These are phyloP conservation scores for Neonectria sp. DNA, from an alignment of 2,329 filamentous ascomycete species.

Conservation along the genomic window DNA sequence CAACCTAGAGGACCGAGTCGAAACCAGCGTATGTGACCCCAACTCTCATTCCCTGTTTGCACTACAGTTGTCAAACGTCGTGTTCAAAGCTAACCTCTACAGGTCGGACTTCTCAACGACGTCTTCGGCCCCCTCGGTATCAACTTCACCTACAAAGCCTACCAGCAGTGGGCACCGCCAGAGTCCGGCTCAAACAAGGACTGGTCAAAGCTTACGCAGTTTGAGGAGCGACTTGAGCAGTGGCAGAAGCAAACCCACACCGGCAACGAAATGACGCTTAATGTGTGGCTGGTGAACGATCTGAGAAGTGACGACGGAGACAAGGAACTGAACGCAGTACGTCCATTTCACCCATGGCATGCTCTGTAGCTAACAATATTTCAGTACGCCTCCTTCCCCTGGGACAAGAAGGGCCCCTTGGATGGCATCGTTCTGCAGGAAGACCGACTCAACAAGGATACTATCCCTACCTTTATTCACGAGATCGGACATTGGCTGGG, in stretches of 20 bases:
- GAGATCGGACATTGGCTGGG: constrained; percentile 31
- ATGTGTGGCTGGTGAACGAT: constrained; percentile 27
- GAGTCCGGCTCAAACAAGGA: constrained; percentile 19
- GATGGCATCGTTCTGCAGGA: constrained; percentile 25
- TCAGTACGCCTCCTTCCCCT: constrained; percentile 24
- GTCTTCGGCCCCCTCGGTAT: constrained; percentile 11
- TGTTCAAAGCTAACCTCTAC: background rate
- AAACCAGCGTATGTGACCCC: constrained; percentile 11
- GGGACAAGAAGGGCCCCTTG: constrained; percentile 22
- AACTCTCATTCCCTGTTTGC: background rate
- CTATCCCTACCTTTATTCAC: constrained; percentile 17
- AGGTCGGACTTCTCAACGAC: constrained; percentile 21
- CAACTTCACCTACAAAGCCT: constrained; percentile 20
- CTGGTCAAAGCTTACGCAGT: constrained; percentile 24
- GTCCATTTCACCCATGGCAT: background rate
- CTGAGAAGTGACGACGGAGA: constrained; percentile 10
- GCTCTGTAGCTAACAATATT: background rate
- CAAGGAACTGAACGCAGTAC: constrained; percentile 23
- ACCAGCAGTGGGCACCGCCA: constrained; percentile 21
- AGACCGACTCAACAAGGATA: constrained; percentile 15
- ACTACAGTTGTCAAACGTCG: background rate
- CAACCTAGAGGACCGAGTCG: constrained; percentile 5
- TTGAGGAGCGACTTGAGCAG: constrained; percentile 8
- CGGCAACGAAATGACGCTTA: constrained; percentile 26
- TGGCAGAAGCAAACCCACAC: constrained; percentile 21